A percentile compares a stretch with the other conserved stretches of the same genome.
Evolutionary conservation across 495 filamentous ascomycete genomes (phyloP).

Genomic region (Talaromyces adpressus): DNA sequence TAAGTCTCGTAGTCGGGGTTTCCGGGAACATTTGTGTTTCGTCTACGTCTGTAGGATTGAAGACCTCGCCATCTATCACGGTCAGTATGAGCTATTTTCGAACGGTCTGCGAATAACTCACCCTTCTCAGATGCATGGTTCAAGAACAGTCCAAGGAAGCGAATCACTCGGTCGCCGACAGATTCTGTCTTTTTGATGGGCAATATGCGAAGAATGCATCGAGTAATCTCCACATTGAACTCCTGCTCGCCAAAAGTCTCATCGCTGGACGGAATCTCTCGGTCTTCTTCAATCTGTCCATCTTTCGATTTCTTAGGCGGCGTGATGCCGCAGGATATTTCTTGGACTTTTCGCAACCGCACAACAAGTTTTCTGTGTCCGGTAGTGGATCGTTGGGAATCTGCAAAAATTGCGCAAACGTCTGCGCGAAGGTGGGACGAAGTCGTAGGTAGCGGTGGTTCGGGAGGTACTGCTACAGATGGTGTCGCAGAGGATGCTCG

Average conservation of each 20-base stretch:
- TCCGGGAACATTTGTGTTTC: slow-evolving; percentile 61
- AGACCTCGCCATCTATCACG: slow-evolving; percentile 39
- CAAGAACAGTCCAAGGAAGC: slow-evolving; percentile 81
- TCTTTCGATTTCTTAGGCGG: slow-evolving; percentile 39
- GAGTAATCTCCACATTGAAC: slow-evolving; percentile 76
- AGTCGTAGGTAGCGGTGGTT: slow-evolving; percentile 47
- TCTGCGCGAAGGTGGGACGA: slow-evolving; percentile 65
- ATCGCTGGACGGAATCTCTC: slow-evolving; percentile 30
- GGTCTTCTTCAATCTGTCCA: slow-evolving; percentile 25
- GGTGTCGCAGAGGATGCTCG: slow-evolving; percentile 58
- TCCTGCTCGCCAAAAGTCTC: slow-evolving; percentile 70
- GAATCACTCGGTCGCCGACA: slow-evolving; percentile 76
- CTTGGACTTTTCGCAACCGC: slow-evolving; percentile 78
- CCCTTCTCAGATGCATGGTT: slow-evolving; percentile 79
- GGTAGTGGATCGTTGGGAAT: slow-evolving; percentile 81
- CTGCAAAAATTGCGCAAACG: slow-evolving; percentile 72
- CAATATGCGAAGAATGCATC: slow-evolving; percentile 76
- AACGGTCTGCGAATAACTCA: slow-evolving; percentile 21
- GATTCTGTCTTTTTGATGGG: slow-evolving; percentile 87
- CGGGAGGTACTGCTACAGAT: slow-evolving; percentile 61
- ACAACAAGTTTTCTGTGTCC: slow-evolving; percentile 85
- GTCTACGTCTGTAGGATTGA: slow-evolving; percentile 27
- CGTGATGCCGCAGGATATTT: slow-evolving; percentile 76
- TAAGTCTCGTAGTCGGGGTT: slow-evolving; percentile 74
- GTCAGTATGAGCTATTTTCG: neutral